A percentile compares a stretch with the other conserved stretches of the same genome.
phyloP scores from a whole-genome alignment of 768 basidiomycete genomes.

The Psilocybe subaeruginosa region DNA sequence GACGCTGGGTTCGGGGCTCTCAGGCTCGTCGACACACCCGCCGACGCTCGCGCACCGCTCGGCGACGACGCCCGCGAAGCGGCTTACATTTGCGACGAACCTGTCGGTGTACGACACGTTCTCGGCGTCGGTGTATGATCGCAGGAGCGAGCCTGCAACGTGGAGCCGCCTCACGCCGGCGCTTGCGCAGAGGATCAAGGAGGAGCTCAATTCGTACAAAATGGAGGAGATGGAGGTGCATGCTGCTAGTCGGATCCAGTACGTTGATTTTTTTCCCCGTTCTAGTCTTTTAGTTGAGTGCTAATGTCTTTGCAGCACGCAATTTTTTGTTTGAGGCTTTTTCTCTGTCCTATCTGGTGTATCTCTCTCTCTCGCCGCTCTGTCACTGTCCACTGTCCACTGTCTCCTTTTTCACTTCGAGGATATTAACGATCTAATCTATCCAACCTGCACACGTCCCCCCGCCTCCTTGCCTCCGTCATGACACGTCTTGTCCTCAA shows the following conservation, averaged over 20 bases:
- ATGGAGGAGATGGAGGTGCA: slow-evolving; percentile 99
- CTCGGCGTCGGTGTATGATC: slow-evolving; percentile 86
- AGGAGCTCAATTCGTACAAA: slow-evolving; percentile 97
- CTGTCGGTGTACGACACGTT: slow-evolving; percentile 98
- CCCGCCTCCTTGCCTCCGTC: background rate
- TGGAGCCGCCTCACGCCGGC: slow-evolving; percentile 96
- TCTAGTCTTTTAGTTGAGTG: background rate
- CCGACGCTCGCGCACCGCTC: slow-evolving; percentile 71
- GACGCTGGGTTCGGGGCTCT: slow-evolving; percentile 34
- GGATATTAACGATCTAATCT: slow-evolving; percentile 9
- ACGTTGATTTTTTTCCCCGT: slow-evolving; percentile 34
- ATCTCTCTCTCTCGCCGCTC: slow-evolving; percentile 3
- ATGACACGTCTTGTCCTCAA: background rate
- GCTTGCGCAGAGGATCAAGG: slow-evolving; percentile 96
- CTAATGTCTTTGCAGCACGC: slow-evolving; percentile 54
- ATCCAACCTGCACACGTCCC: background rate
- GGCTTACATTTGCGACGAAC: slow-evolving; percentile 87
- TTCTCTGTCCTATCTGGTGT: slow-evolving; percentile 5
- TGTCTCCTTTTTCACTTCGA: background rate
- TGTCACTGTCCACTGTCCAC: background rate
- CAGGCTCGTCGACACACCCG: slow-evolving; percentile 32
- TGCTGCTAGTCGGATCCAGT: slow-evolving; percentile 90
- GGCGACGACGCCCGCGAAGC: slow-evolving; percentile 69
- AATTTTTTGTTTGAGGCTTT: slow-evolving; percentile 77
- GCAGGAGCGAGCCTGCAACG: slow-evolving; percentile 94